These are phyloP conservation scores for Thraustochytrium striatum DNA, from an alignment of 352 stramenopile species.

Conservation along the genomic window DNA sequence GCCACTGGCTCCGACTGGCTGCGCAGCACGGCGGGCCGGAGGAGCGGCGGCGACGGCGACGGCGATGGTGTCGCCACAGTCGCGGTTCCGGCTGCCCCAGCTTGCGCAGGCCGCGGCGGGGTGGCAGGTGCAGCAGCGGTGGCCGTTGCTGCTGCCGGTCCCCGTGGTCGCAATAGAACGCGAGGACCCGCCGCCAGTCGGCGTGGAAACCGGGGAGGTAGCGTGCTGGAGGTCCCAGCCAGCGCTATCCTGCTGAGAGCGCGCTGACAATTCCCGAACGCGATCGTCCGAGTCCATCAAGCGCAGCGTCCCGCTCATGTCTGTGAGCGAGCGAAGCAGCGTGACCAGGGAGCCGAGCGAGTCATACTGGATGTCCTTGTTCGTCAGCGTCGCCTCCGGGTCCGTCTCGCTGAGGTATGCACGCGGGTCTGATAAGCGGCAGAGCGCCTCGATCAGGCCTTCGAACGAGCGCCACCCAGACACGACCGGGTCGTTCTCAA, in stretches of 20 bases:
- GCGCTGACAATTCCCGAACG: background rate
- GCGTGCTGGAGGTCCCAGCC: too few species aligned
- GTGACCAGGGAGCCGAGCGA: conserved; percentile 36
- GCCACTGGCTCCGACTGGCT: too few species aligned
- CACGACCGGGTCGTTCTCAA: conserved; percentile 35
- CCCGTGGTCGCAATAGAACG: too few species aligned
- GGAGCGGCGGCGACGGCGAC: background rate
- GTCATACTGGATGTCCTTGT: conserved; percentile 47
- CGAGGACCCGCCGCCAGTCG: too few species aligned
- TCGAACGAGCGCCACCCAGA: conserved; percentile 20
- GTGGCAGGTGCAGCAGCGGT: too few species aligned
- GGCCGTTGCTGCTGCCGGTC: too few species aligned
- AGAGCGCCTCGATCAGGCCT: conserved; percentile 20
- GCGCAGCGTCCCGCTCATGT: conserved; percentile 41
- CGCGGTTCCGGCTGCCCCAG: background rate
- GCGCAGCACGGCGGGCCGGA: too few species aligned
- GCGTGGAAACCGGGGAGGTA: too few species aligned
- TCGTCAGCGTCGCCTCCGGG: background rate
- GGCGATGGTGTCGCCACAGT: background rate
- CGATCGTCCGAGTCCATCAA: conserved; percentile 10
- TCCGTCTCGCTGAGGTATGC: conserved; percentile 1
- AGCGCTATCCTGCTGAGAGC: background rate
- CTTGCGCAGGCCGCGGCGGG: background rate
- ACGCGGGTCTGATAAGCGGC: conserved; percentile 1
- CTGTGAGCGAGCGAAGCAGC: conserved; percentile 26